Conservation (phyloP, 768 basidiomycete species). For the Rhodocollybia butyracea region DNA sequence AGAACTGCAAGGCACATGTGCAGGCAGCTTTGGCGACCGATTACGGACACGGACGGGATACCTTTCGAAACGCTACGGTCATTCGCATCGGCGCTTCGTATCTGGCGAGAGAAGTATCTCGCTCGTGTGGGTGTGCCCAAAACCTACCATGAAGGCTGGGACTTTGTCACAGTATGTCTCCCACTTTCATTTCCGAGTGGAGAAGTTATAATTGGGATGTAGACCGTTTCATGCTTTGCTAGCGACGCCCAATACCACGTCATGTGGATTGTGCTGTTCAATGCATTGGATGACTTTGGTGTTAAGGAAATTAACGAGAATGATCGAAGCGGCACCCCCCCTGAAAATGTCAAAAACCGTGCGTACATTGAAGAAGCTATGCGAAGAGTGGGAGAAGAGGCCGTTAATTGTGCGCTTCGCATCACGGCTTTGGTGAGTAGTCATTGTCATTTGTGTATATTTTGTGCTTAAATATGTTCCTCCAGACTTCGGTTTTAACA, state of each 20-base stretch:
- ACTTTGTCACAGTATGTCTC: conserved; percentile 63
- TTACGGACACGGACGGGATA: conserved; percentile 74
- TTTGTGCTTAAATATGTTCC: neutral
- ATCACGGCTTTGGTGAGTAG: conserved; percentile 78
- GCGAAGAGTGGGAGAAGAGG: conserved; percentile 75
- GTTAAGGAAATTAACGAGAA: conserved; percentile 67
- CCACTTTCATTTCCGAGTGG: neutral
- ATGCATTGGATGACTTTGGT: conserved; percentile 82
- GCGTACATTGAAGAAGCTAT: conserved; percentile 59
- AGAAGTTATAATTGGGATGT: neutral
- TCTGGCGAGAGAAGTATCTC: conserved; percentile 78
- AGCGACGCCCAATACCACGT: conserved; percentile 90
- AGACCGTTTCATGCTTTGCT: conserved; percentile 61
- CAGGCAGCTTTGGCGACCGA: conserved; percentile 75
- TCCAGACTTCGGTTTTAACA: conserved; percentile 75
- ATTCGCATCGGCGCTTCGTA: conserved; percentile 53
- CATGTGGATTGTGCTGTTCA: conserved; percentile 85
- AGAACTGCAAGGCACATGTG: conserved; percentile 81
- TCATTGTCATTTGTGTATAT: conserved; percentile 4
- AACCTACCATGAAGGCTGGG: conserved; percentile 84
- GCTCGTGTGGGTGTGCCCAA: conserved; percentile 81
- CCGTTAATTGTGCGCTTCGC: conserved; percentile 79
- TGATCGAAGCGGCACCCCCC: conserved; percentile 31
- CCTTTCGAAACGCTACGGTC: conserved; percentile 58
- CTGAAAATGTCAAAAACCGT: conserved; percentile 31